Percentiles rank a stretch among this genome's conserved stretches.
Conservation (phyloP, 2,329 filamentous ascomycete genomes). For the Xylaria polymorpha region DNA sequence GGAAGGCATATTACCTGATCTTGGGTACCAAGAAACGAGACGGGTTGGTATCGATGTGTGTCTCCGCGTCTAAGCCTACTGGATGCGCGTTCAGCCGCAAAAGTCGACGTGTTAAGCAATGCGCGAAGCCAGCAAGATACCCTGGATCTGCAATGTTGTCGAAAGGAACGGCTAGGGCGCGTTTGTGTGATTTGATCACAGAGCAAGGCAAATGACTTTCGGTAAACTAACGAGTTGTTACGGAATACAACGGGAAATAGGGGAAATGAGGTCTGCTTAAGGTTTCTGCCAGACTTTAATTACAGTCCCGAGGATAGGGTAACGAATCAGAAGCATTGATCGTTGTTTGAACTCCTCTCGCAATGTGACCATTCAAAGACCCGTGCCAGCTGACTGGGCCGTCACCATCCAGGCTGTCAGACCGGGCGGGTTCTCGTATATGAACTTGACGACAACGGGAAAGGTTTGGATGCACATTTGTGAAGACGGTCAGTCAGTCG, state of each 20-base stretch:
- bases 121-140: slow-evolving; percentile 19
- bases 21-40: slow-evolving; percentile 12
- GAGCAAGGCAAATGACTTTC: slow-evolving; percentile 14
- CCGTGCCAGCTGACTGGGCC: slow-evolving; percentile 37
- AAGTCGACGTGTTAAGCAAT: slow-evolving; percentile 18
- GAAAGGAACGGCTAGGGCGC: slow-evolving; percentile 14
- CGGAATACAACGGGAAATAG: slow-evolving; percentile 16
- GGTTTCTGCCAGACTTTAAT: slow-evolving; percentile 43
- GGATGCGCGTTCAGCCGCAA: slow-evolving; percentile 20
- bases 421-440: slow-evolving; percentile 24
- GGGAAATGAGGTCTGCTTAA: slow-evolving; percentile 48
- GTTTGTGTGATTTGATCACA: slow-evolving; percentile 22
- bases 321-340: slow-evolving; percentile 48
- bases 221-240: slow-evolving; percentile 22
- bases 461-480: slow-evolving; percentile 24
- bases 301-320: slow-evolving; percentile 44
- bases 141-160: slow-evolving; percentile 3
- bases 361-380: slow-evolving; percentile 41
- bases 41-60: slow-evolving; percentile 19
- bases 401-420: slow-evolving; percentile 28
- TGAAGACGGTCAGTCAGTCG: slow-evolving; percentile 18
- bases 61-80: slow-evolving; percentile 8
- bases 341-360: slow-evolving; percentile 45
- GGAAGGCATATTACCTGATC: not conserved
- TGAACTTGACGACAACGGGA: slow-evolving; percentile 23